Evolutionary conservation across 2,329 filamentous ascomycete genomes (phyloP), one percentile per base, ranked within the genome.

Genomic region (Penicillium sp.): DNA sequence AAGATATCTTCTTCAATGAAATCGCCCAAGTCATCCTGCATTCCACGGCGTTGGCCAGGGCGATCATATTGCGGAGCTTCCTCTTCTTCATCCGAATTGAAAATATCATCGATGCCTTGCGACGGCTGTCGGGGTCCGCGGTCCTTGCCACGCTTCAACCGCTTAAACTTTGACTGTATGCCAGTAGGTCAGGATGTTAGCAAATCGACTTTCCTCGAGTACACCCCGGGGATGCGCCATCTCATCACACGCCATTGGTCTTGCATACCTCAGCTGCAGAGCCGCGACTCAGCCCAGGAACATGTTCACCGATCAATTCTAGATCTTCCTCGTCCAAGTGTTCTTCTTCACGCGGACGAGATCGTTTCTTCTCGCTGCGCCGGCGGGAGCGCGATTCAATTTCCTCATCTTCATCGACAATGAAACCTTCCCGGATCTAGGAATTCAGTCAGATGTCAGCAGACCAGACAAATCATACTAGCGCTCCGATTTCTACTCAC

Each of bases 1-100:
- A 88, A 85, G 45, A 87, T 89, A 55, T 96, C 92, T 54, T 95
- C 88, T 61, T 96, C 90, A 57, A 98, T 98, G 65, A 98, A 98
- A 61, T 90, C 89, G 44, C 87, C 87, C 62, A 94, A 86, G 56
- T 94, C 87, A 62, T 93, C 85, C 31, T 77, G 77, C 44, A 77
- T 72, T 23, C 73, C 72, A 41, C 84, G 75, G 44, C 77, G 76
- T 42, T 71, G 60, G 29, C 56, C 61, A 30, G 61, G 56, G 30
- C 59, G 57, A 17, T 65, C 67, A 41, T 74, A 74, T 39, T 76
- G 73, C 12, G 61, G 63, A 3, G 70, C 74, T 40, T 75, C 79
- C 12, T 84, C 80, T 37, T 94, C 89, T 45, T 96, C 90, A 36
- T 95, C 90, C 50, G 95, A 90, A 23, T 86, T 89, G 64, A 98